phyloP scores from a whole-genome alignment of 179 eudicot species.

The Pouteria campechiana region DNA sequence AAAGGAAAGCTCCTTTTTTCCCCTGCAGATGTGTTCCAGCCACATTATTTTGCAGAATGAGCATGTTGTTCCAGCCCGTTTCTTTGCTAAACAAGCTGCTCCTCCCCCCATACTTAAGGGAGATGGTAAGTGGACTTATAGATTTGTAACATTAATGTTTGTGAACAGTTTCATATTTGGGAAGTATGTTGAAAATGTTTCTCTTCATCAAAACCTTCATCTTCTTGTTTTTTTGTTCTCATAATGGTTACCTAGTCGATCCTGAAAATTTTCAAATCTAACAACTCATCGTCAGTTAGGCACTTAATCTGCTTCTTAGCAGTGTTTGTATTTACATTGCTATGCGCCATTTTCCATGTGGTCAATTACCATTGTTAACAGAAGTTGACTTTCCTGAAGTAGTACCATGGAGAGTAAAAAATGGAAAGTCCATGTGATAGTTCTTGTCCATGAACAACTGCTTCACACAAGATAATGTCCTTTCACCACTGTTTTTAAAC shows the following conservation, averaged over 20 bases:
- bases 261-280: neutral
- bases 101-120: conserved; percentile 68
- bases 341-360: too few species aligned
- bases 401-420: too few species aligned
- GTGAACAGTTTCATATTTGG: neutral
- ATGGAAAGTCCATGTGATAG: too few species aligned
- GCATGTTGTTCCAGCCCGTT: conserved; percentile 33
- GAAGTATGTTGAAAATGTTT: neutral
- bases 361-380: too few species aligned
- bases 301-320: too few species aligned
- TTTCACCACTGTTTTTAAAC: too few species aligned
- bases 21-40: conserved; percentile 45
- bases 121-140: conserved; percentile 52
- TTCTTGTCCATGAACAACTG: too few species aligned
- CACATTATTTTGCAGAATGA: conserved; percentile 36
- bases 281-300: neutral
- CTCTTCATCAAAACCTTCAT: neutral
- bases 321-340: too few species aligned
- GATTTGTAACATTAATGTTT: neutral
- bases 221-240: too few species aligned
- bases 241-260: too few species aligned
- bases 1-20: conserved; percentile 1
- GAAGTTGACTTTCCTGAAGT: too few species aligned
- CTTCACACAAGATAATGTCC: too few species aligned
- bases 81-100: conserved; percentile 58